Percentiles rank a stretch among this genome's conserved stretches.
These are phyloP conservation scores for Raffaelea arxii DNA, from an alignment of 2,329 filamentous ascomycete species.

Conservation along the genomic window DNA sequence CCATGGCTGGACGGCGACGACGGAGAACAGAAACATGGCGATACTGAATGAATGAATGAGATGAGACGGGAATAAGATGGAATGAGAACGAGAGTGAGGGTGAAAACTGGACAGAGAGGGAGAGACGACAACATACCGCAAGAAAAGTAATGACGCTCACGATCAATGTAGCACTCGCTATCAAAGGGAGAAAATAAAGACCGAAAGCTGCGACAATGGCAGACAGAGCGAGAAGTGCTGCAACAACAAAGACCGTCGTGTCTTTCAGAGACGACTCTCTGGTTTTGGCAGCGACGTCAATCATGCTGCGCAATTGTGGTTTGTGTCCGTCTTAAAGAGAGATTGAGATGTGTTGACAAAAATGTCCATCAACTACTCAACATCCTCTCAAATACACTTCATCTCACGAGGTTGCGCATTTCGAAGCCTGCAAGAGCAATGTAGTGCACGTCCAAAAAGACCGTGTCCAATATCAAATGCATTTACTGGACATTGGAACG, in stretches of 20 bases:
- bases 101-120: background rate
- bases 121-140: background rate
- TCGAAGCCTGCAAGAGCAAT: no score
- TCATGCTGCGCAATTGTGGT: no score
- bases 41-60: background rate
- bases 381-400: no score
- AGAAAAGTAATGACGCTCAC: background rate
- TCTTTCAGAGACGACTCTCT: background rate
- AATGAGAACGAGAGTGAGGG: background rate
- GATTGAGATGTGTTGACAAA: no score
- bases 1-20: conserved; percentile 2
- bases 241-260: background rate
- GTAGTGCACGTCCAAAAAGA: no score
- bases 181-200: background rate
- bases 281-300: background rate
- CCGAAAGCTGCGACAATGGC: background rate
- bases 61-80: background rate
- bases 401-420: no score
- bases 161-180: background rate
- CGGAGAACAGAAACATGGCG: conserved; percentile 7
- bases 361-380: no score
- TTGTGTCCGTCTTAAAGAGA: no score
- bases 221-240: background rate
- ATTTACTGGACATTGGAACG: no score
- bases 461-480: no score